Evolutionary conservation across 345 rosid genomes (phyloP), one percentile per base, ranked within the genome.

Genomic region (Passiflora organensis): DNA sequence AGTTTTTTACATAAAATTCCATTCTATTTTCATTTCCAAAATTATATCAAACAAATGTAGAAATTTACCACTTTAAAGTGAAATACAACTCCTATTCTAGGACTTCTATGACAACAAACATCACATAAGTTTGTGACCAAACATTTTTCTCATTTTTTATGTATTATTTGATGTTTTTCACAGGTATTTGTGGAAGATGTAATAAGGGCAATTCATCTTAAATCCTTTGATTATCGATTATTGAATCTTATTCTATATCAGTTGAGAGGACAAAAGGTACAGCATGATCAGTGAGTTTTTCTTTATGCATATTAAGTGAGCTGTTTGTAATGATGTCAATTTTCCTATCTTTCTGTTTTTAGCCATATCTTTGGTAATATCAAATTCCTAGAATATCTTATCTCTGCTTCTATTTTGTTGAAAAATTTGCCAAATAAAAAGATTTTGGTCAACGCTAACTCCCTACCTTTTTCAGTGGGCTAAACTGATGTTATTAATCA

Each of bases 211-310:
- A 72, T 91, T 56, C 81, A 80, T 77, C 72, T 91, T 53, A 91
- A 91, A 69, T 91, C 95, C 5, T 84, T 86, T 68, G 96, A 88
- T 76, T 88, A 84, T 76, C 80, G 91, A 59, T 76, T 84, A 56
- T 70, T 88, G 77, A 86, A 88, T 80, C 93, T 88, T 77, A 75
- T 86, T 21, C 63, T 91, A 48, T 88, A 86, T 59, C 80, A 81
- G 74, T 53, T 91, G 70, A 84, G 82, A 69, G 80, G 82, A 74
- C 82, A 71, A 81, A 69, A 76, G 85, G 77, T 82, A 58, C 53
- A 56, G n/a, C n/a, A n/a, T n/a, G n/a, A 6, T 37, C 0, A 9
- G 13, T 37, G 41, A 13, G 11, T 9, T 37, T 37, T 13, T 37
- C 8, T 37, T 9, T 37, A 9, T 9, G 1, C 41, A 37, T 6